Conservation (phyloP, 805 yeast genomes). For the Metschnikowia colocasiae region DNA sequence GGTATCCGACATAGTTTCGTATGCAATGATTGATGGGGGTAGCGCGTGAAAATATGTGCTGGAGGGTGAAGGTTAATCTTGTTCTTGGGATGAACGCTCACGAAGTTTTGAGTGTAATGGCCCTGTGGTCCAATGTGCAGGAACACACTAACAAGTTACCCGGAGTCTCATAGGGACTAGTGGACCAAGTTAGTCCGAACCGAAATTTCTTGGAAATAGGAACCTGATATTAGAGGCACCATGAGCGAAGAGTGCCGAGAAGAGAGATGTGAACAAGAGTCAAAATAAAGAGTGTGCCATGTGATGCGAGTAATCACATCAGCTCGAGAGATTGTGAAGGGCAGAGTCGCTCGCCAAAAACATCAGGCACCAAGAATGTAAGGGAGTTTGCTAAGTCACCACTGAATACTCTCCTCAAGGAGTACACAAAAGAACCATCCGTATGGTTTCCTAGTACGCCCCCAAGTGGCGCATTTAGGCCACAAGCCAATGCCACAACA, state of each 20-base stretch:
- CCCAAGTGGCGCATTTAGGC: neutral
- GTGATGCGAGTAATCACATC: neutral
- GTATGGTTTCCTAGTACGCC: neutral
- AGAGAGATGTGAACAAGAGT: constrained; percentile 2
- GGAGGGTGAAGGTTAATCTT: neutral
- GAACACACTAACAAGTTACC: neutral
- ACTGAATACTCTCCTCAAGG: neutral
- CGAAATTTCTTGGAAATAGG: neutral
- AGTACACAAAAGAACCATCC: neutral
- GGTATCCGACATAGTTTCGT: constrained; percentile 17
- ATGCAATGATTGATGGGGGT: neutral
- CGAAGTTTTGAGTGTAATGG: constrained; percentile 7
- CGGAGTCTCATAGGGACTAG: neutral
- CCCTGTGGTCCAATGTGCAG: neutral
- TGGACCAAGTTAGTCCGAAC: neutral
- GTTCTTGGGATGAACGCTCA: constrained; percentile 1
- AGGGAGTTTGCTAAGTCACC: neutral
- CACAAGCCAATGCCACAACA: neutral
- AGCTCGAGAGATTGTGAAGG: neutral
- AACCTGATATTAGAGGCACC: neutral
- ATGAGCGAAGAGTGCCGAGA: neutral
- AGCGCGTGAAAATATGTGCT: neutral
- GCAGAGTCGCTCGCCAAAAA: neutral
- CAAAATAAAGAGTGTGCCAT: neutral
- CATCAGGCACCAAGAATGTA: neutral